Evolutionary conservation across 192 early-diverging fungal genomes (phyloP), one percentile per base, ranked within the genome.

Genomic region (Thamnidium elegans): DNA sequence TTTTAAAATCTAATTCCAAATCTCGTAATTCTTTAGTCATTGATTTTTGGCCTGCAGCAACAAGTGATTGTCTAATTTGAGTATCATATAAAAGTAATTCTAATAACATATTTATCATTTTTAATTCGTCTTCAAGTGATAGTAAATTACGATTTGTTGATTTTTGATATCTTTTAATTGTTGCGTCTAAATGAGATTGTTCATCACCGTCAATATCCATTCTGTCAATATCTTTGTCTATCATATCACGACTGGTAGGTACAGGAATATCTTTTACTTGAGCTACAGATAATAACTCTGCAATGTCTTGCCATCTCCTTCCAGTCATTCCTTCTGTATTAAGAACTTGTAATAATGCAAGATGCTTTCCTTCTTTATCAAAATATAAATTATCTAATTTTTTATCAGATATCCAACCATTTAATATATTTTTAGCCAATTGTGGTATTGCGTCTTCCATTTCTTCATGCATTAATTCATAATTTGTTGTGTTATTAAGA

Each of bases 51-150:
- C 36, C 36, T 3, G 50, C 10, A 7, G 63, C 31, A 8, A 20
- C 34, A 14, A 70, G 42, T 6, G 51, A 43, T 15, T 56, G 50
- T n/a, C 68, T 62, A 2, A 58, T 23, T 8, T 31, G 46, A 21
- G 19, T 20, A 17, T 62, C 55, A 14, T 31, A 51, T 50, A 70
- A 34, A 4, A 63, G 20, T 9, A 70, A 17, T 9, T 70, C 68
- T 5, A 70, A 50, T 32, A 54, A 7, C 61, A 56, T 58, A 13
- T 63, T 19, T 1, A 70, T 36, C 68, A 70, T 58, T 17, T 17
- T 1, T 1, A 70, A 44, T 51, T 70, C 55, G 9, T 70, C 62
- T 0, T 32, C 13, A n/a, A 54, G 14, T 1, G 61, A 39, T 26
- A 62, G 31, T 32, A 26, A 43, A 1, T 39, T 34, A 30, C 63